Base-by-base conservation (phyloP, 345 rosid genomes). In the Kernera saxatilis region DNA sequence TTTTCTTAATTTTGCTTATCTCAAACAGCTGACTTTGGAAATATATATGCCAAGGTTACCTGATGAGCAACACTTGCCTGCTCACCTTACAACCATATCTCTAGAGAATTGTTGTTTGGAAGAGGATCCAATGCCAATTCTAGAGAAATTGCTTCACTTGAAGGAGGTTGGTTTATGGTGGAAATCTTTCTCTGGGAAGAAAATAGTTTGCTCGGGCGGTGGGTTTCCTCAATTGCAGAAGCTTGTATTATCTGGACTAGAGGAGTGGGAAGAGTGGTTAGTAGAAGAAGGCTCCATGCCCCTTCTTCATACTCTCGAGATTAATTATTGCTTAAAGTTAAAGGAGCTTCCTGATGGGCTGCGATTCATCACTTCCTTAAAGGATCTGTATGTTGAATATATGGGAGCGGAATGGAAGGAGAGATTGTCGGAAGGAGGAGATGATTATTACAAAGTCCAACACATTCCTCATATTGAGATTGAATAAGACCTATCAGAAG, bases 321-420 rank as follows among this genome's bases (percentile, higher is more conserved):
- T 60, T 0, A 0, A 0, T 1, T 0, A 0, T 0, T 60, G 37
- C 6, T 0, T 0, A 1, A 41, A 40, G 2, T 54, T 54, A 17
- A 30, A 15, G 37, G 40, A 29, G 14, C 7, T 30, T 17, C 60
- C 60, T 29, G 45, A 41, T 41, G 45, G 45, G 19, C 45, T n/a
- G 19, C 17, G 9, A n/a, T 41, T 41, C 8, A 5, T 41, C 8
- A n/a, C 0, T n/a, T 41, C 45, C 1, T 6, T n/a, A 21, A 46
- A 8, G 52, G 2, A 10, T 0, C 6, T 46, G 14, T 3, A 0
- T 36, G 1, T 7, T 36, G 0, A 10, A 10, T 0, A 3, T 36
- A 18, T 19, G 5, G 1, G 2, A 11, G 22, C 3, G 6, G n/a
- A 22, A 21, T 48, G 19, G 19, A 6, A 14, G 23, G 11, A 54